These are phyloP conservation scores for Colletotrichum plurivorum DNA, from an alignment of 2,329 filamentous ascomycete genomes.

Conservation along the genomic window DNA sequence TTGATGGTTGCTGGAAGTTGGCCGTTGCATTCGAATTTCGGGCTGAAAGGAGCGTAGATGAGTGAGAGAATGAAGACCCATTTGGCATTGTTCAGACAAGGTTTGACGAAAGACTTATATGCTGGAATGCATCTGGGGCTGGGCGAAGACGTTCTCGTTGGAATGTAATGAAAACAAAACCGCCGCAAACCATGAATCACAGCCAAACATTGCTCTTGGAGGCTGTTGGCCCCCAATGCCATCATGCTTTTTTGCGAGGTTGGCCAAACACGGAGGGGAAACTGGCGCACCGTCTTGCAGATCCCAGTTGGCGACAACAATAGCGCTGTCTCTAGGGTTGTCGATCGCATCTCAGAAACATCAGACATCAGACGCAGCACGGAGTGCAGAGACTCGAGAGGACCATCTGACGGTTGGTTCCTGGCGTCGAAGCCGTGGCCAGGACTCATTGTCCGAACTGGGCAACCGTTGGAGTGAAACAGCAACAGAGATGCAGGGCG, in stretches of 20 bases:
- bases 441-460: neutral
- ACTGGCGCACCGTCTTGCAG: constrained; percentile 28
- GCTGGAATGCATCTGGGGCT: constrained; percentile 28
- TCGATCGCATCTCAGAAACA: constrained; percentile 23
- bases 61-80: neutral
- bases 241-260: constrained; percentile 22
- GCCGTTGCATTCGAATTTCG: neutral
- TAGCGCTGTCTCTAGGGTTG: constrained; percentile 16
- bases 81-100: neutral
- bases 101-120: constrained; percentile 30
- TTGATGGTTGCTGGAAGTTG: neutral
- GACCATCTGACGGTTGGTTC: neutral
- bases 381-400: neutral
- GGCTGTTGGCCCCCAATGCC: constrained; percentile 5
- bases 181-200: constrained; percentile 5
- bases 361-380: neutral
- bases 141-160: neutral
- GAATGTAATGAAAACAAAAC: constrained; percentile 9
- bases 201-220: constrained; percentile 1
- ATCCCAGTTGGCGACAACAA: constrained; percentile 14
- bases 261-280: constrained; percentile 12
- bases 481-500: neutral
- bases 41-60: constrained; percentile 11
- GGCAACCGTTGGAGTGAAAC: constrained; percentile 14
- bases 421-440: neutral